phyloP scores from a whole-genome alignment of 176 grass and related monocot genomes.

The Chrysopogon serrulatus region DNA sequence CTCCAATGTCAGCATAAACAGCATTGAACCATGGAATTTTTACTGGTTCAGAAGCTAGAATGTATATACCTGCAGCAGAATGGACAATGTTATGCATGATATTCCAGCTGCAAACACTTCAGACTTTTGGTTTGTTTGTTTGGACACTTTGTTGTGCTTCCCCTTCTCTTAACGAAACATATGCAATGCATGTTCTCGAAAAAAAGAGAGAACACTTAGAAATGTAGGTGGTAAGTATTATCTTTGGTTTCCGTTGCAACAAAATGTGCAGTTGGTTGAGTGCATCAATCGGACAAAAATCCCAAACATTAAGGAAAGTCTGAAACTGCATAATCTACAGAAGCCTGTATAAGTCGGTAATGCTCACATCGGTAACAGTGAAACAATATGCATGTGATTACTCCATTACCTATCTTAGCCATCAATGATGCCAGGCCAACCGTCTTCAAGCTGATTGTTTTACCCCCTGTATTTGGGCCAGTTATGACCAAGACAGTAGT shows the following conservation, averaged over 20 bases:
- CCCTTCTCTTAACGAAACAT: neutral
- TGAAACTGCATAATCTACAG: neutral
- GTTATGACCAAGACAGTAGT: slow-evolving; percentile 76
- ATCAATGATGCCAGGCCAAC: slow-evolving; percentile 77
- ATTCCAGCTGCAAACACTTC: neutral
- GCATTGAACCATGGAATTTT: slow-evolving; percentile 88
- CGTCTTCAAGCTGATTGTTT: slow-evolving; percentile 88
- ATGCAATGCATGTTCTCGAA: neutral
- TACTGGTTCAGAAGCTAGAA: slow-evolving; percentile 75
- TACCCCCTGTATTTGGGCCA: slow-evolving; percentile 81
- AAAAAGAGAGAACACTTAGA: neutral
- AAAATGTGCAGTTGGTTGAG: slow-evolving; percentile 1
- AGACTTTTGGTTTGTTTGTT: neutral
- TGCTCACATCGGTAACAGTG: neutral
- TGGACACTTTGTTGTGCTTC: neutral
- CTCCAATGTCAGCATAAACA: slow-evolving; percentile 85
- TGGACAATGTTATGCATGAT: slow-evolving; percentile 20
- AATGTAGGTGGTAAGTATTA: neutral
- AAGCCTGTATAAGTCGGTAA: slow-evolving; percentile 8
- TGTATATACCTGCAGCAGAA: slow-evolving; percentile 61
- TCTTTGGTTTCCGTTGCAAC: neutral
- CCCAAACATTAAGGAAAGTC: neutral
- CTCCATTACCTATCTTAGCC: slow-evolving; percentile 64
- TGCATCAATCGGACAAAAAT: neutral
- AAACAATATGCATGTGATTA: neutral